phyloP scores from a whole-genome alignment of 139 green algal species.

The Chlorella vulgaris region DNA sequence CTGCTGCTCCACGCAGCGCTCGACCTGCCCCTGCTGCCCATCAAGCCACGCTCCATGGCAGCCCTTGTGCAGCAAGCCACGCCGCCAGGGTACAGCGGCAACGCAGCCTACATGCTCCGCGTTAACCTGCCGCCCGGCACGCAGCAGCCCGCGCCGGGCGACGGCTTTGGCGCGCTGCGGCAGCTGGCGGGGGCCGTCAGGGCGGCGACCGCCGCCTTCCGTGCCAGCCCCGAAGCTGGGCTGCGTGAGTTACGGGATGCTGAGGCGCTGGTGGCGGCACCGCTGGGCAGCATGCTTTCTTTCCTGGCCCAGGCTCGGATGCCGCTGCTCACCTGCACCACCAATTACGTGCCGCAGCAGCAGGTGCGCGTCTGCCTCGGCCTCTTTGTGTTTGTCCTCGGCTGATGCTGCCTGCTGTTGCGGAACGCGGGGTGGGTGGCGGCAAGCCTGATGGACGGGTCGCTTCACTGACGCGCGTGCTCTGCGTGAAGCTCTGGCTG shows the following conservation, averaged over 20 bases:
- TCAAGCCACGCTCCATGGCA: background rate
- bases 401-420: background rate
- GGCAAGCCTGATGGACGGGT: background rate
- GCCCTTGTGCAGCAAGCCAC: background rate
- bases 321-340: background rate
- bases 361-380: background rate
- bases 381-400: background rate
- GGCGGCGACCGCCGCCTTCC: background rate
- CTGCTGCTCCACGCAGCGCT: constrained; percentile 3
- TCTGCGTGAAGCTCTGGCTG: no score
- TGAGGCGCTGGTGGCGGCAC: constrained; percentile 6
- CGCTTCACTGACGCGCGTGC: no score
- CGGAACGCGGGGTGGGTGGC: background rate
- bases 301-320: background rate
- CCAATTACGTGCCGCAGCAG: constrained; percentile 8
- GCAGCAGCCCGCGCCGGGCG: background rate
- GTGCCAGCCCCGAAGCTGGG: background rate
- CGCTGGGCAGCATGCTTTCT: constrained; percentile 3
- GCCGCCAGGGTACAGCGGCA: background rate
- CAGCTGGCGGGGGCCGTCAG: background rate
- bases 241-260: background rate
- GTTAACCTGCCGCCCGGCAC: background rate
- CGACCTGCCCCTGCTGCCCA: constrained; percentile 1
- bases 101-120: background rate
- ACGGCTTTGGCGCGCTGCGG: background rate